phyloP scores from a whole-genome alignment of 2,329 filamentous ascomycete species.

The Atkinsonella hypoxylon region DNA sequence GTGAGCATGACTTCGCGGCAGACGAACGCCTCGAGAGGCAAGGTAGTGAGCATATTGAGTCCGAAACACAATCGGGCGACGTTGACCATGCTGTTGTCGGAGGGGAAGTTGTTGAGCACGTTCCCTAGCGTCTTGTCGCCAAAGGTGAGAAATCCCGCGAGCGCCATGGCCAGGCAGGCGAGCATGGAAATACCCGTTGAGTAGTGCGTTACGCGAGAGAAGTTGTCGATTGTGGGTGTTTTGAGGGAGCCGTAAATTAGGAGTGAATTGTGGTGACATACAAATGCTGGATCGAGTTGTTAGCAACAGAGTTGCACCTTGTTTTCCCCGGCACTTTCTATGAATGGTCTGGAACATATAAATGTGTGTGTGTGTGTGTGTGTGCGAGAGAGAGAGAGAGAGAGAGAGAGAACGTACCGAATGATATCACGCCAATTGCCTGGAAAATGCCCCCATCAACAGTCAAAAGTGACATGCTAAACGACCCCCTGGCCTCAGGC shows the following conservation, averaged over 20 bases:
- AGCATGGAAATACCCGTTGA: conserved; percentile 81
- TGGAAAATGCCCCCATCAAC: conserved; percentile 85
- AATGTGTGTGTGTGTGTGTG: no score
- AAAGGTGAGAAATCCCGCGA: conserved; percentile 85
- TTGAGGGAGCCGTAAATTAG: conserved; percentile 93
- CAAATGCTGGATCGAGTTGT: conserved; percentile 35
- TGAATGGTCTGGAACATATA: no score
- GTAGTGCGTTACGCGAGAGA: conserved; percentile 85
- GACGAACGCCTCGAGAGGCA: conserved; percentile 94
- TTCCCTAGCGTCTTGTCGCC: conserved; percentile 88
- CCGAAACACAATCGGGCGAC: conserved; percentile 91
- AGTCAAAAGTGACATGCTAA: conserved; percentile 58
- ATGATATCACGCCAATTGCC: conserved; percentile 94
- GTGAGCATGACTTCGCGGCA: conserved; percentile 94
- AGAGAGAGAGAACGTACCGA: conserved; percentile 46
- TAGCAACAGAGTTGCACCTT: no score
- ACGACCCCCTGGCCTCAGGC: conserved; percentile 55
- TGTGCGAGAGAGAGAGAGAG: no score
- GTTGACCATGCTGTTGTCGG: conserved; percentile 86
- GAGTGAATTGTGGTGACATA: conserved; percentile 86
- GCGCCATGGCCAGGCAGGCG: conserved; percentile 81
- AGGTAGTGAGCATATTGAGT: conserved; percentile 95
- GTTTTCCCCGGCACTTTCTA: no score
- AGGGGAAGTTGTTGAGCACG: conserved; percentile 93
- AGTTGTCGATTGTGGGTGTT: conserved; percentile 91